Evolutionary conservation across 2,329 filamentous ascomycete genomes (phyloP), one percentile per base, ranked within the genome.

Genomic region (Cercospora berteroae): DNA sequence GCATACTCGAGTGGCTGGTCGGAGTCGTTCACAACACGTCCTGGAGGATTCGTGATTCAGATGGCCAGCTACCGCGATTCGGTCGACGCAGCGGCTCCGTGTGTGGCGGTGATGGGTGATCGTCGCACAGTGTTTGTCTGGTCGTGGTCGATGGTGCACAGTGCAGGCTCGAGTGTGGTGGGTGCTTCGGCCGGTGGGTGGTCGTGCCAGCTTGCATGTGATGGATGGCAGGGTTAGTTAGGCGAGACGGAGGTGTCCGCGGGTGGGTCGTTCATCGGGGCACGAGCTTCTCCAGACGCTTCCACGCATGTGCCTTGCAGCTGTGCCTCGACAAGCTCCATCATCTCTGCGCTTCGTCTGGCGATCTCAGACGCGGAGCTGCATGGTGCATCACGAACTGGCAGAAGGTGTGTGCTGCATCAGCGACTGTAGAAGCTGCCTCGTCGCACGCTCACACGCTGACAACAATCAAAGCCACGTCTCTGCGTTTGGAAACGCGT

Each of bases 1-100:
- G 71, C 72, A 72, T 72, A 69, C 65, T 71, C 67, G 69, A 39
- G 56, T 29, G 60, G 44, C 50, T n/a, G 67, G 36, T 59, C 59
- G 23, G 48, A 27, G 48, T 52, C 12, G 23, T 16, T 13, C 23
- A 16, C 48, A 16, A 52, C 23, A 27, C 20, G 23, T 16, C 12
- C 23, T 16, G 13, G 23, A 52, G 48, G 7, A 18, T 52, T n/a
- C 13, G 48, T 23, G 23, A 16, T 13, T 23, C 13, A 4, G 13
- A 44, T 36, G 29, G n/a, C n/a, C 16, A 52, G 61, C 60, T 20
- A 57, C 16, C 13, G 23, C n/a, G 23, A 42, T 25, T 20, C 31
- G 63, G 60, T 56, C 18, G 59, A 60, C n/a, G 36, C 50, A 55
- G 58, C 20, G 8, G 42, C 33, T 10, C 13, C 5, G 48, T 27